Percentiles rank a stretch among this genome's conserved stretches.
phyloP scores from a whole-genome alignment of 2,329 filamentous ascomycete genomes.

The Coniochaeta hoffmannii region DNA sequence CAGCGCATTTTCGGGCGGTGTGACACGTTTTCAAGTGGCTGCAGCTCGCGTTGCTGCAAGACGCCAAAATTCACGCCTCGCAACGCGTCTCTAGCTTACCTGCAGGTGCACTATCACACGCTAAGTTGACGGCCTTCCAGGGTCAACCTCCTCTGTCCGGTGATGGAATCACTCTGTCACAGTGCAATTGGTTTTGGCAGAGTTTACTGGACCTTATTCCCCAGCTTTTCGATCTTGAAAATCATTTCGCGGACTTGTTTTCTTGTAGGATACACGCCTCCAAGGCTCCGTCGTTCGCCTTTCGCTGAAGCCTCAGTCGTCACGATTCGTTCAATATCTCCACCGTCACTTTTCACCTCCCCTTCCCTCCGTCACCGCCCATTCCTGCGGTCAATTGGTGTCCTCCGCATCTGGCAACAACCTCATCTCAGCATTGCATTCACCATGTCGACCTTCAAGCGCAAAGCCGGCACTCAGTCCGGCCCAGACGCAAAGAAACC shows the following conservation, averaged over 20 bases:
- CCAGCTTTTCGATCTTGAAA: neutral
- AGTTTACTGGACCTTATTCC: neutral
- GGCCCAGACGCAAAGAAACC: conserved; percentile 28
- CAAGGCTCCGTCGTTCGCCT: no score
- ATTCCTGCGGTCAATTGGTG: neutral
- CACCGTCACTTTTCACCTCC: neutral
- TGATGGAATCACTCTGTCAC: neutral
- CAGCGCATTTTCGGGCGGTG: no score
- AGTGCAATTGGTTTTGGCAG: neutral
- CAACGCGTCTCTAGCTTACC: conserved; percentile 7
- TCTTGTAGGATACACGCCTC: neutral
- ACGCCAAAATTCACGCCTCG: conserved; percentile 17
- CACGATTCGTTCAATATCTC: neutral
- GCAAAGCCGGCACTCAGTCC: conserved; percentile 49
- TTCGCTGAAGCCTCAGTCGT: neutral
- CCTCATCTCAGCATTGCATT: neutral
- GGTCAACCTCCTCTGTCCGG: neutral
- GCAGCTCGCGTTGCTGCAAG: conserved; percentile 1
- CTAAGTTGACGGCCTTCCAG: neutral
- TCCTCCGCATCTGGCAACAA: neutral
- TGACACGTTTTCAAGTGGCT: conserved; percentile 2
- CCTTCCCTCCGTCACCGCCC: neutral
- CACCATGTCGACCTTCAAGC: conserved; percentile 46
- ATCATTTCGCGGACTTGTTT: neutral
- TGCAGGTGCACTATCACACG: neutral